Base-by-base conservation (phyloP, 2,329 filamentous ascomycete genomes). In the Aspergillus sojae region DNA sequence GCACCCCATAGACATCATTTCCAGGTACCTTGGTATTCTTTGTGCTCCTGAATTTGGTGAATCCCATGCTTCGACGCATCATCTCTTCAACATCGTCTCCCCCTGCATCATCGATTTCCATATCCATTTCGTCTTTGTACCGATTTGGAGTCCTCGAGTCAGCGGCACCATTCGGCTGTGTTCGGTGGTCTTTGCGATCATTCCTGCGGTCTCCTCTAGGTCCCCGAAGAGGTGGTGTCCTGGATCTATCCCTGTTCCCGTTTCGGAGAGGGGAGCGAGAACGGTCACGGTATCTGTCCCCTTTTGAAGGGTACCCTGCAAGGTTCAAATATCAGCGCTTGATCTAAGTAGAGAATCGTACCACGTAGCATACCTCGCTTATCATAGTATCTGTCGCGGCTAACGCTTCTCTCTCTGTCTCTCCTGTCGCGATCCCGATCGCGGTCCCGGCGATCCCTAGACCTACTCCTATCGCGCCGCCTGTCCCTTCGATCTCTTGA, bases 1-100 rank as follows among this genome's bases (percentile, higher is more conserved):
- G 84, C 58, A 97, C 88, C 0, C 84, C 92, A 61, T 91, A 94
- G 48, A 90, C 88, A 74, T 93, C 88, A 75, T 99, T 99, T 2
- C 95, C 95, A 0, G 87, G 85, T 1, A 99, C 89, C 75, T 97
- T 96, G 60, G 91, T 93, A 64, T 91, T 88, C 79, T 98, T 96
- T 23, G 95, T 98, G 28, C 88, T 89, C 62, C 89, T 89, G 79
- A 98, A 99, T 0, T 86, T 87, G 21, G 88, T 88, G 74, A 99
- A 97, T 2, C 95, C 95, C 91, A 99, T 94, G 82, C 94, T 88
- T 57, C 89, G 89, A 71, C 89, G 85, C 90, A 98, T 94, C 64
- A 87, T 86, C 61, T 85, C 87, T 74, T 91, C 83, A 58, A 89
- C 88, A 66, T 90, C 89, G 66, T 94, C 91, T 61, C 84, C 85